These are phyloP conservation scores for Cubamyces lactineus DNA, from an alignment of 768 basidiomycete species.

Conservation along the genomic window DNA sequence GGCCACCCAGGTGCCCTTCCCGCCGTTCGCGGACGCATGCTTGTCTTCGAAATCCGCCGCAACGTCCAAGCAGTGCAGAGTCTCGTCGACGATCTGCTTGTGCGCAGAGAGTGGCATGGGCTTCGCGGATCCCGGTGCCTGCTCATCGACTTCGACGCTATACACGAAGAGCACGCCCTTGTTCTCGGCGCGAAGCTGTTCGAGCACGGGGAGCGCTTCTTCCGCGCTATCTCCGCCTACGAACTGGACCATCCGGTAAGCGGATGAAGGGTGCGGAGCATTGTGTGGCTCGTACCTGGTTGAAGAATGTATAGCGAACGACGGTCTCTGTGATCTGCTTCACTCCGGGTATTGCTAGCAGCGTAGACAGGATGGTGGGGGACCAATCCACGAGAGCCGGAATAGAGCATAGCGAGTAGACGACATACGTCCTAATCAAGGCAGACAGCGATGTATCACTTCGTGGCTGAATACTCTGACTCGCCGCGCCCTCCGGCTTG, in stretches of 20 bases:
- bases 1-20: conserved; percentile 79
- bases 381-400: conserved; percentile 77
- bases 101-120: conserved; percentile 44
- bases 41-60: conserved; percentile 80
- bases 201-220: conserved; percentile 66
- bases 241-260: conserved; percentile 52
- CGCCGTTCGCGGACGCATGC: conserved; percentile 28
- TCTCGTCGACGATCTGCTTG: conserved; percentile 74
- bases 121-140: conserved; percentile 42
- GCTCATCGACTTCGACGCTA: conserved; percentile 82
- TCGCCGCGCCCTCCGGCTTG: not conserved
- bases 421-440: conserved; percentile 74
- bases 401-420: conserved; percentile 80
- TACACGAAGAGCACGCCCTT: conserved; percentile 85
- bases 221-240: conserved; percentile 86
- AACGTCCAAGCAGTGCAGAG: conserved; percentile 73
- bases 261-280: not conserved
- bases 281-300: conserved; percentile 56
- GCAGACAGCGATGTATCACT: conserved; percentile 29
- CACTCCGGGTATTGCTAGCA: conserved; percentile 63
- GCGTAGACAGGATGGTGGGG: conserved; percentile 59
- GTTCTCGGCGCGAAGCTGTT: conserved; percentile 63
- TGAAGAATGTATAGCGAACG: conserved; percentile 83
- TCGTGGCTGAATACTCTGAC: not conserved
- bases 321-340: conserved; percentile 65